Evolutionary conservation across 2,329 filamentous ascomycete species (phyloP), one percentile per base, ranked within the genome.

Genomic region (Macrophomina phaseolina): DNA sequence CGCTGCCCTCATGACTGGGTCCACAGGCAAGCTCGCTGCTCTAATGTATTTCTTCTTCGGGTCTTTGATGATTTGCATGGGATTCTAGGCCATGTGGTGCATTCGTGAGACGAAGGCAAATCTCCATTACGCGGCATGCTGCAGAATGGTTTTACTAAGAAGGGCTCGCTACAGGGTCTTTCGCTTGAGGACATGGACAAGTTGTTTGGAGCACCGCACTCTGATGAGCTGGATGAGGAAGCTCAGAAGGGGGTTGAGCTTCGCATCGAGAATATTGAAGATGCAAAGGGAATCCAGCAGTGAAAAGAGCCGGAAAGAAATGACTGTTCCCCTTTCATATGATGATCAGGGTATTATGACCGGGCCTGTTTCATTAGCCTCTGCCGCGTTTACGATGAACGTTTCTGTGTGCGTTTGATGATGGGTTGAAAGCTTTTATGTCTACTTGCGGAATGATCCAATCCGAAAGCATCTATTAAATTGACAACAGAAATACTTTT

Each of bases 11-110:
- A 80, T 79, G 77, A 49, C 46, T 1, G 46, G n/a, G n/a, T 49
- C 46, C 9, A 49, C 18, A 8, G 18, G 48, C 9, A 0, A 28
- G 18, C 7, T 51, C 7, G 7, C 48, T 1, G 18, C 28, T 11
- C 18, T 51, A 1, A 76, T 77, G 0, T 80, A 79, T 64, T 77
- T 78, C 68, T 79, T 80, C 73, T 80, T 79, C 51, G 76, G 71
- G 1, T 71, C 72, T 1, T 72, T 76, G 6, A 66, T 76, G 1
- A 69, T 73, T 1, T 67, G 67, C 14, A 76, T 76, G 74, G 74
- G 74, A 5, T 58, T 76, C 6, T 77, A 73, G 73, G 71, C 70
- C 36, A 76, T 75, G 67, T 73, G 75, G 65, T 76, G 76, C 51
- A 73, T 77, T 1, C 74, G 73, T 0, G 74, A 77, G 66, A 77